Conservation (phyloP, 805 yeast species). For the Ogataea salicorniae region DNA sequence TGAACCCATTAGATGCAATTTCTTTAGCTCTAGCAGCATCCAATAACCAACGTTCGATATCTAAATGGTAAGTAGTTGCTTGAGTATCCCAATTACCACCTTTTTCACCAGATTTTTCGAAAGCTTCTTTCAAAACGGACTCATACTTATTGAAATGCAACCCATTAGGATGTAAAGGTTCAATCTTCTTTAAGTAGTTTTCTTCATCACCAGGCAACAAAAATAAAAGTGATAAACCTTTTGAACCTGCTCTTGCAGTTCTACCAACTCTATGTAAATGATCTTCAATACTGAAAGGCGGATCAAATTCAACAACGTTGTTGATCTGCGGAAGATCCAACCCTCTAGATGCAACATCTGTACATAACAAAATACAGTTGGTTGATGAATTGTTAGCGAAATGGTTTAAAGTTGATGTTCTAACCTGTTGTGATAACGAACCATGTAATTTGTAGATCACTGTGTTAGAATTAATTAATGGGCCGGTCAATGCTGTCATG, state of each 20-base stretch:
- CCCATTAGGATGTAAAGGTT: conserved; percentile 44
- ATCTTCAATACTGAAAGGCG: conserved; percentile 91
- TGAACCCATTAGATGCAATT: conserved; percentile 74
- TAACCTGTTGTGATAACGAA: conserved; percentile 74
- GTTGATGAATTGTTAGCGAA: conserved; percentile 43
- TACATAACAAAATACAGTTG: conserved; percentile 69
- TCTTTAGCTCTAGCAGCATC: conserved; percentile 58
- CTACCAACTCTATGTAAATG: conserved; percentile 96
- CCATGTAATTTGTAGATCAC: conserved; percentile 79
- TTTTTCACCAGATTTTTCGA: conserved; percentile 19
- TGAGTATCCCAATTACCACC: conserved; percentile 74
- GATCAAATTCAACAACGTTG: conserved; percentile 86
- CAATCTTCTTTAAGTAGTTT: conserved; percentile 62
- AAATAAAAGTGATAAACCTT: conserved; percentile 74
- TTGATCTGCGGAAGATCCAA: conserved; percentile 85
- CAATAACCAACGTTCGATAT: conserved; percentile 82
- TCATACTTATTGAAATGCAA: conserved; percentile 47
- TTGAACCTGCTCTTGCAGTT: conserved; percentile 94
- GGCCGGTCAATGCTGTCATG: conserved; percentile 47
- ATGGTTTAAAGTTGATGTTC: conserved; percentile 69
- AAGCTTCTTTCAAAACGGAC: conserved; percentile 28
- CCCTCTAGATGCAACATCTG: conserved; percentile 98
- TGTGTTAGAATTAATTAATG: conserved; percentile 39
- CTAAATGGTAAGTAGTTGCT: conserved; percentile 95
- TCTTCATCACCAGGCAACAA: conserved; percentile 89